Conservation (phyloP, 2,329 filamentous ascomycete genomes). For the Davidsoniella virescens region DNA sequence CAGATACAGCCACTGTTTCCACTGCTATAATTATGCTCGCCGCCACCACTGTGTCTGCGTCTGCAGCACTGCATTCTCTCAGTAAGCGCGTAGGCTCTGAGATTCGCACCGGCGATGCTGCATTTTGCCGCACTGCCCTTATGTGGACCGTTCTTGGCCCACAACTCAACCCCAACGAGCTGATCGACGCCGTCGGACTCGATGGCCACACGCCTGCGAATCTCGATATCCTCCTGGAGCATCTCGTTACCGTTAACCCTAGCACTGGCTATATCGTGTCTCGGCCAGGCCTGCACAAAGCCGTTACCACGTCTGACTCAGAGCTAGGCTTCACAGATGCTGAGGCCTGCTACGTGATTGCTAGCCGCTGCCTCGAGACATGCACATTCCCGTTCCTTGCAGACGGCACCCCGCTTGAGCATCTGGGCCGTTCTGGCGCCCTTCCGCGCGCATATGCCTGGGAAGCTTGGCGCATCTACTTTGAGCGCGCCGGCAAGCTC, state of each 20-base stretch:
- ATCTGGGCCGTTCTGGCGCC: conserved; percentile 4
- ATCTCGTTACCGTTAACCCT: conserved; percentile 3
- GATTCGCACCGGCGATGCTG: conserved; percentile 10
- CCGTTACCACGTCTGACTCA: conserved; percentile 3
- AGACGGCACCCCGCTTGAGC: conserved; percentile 11
- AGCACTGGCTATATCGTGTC: neutral
- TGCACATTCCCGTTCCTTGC: conserved; percentile 11
- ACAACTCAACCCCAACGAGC: neutral
- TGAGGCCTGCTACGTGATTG: conserved; percentile 11
- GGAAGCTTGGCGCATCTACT: conserved; percentile 11
- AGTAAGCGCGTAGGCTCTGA: conserved; percentile 9
- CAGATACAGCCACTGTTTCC: neutral
- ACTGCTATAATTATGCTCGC: neutral
- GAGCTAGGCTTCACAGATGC: conserved; percentile 10
- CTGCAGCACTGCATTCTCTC: neutral
- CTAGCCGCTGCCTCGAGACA: conserved; percentile 11
- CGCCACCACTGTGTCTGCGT: neutral
- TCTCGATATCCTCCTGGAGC: neutral
- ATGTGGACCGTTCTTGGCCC: conserved; percentile 11
- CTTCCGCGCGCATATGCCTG: conserved; percentile 8
- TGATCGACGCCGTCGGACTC: conserved; percentile 10
- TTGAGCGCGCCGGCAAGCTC: conserved; percentile 10
- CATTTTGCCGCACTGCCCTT: conserved; percentile 10
- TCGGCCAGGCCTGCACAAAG: conserved; percentile 9
- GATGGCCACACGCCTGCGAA: conserved; percentile 2